Conservation (phyloP, 768 basidiomycete species). For the Suillus sp. region DNA sequence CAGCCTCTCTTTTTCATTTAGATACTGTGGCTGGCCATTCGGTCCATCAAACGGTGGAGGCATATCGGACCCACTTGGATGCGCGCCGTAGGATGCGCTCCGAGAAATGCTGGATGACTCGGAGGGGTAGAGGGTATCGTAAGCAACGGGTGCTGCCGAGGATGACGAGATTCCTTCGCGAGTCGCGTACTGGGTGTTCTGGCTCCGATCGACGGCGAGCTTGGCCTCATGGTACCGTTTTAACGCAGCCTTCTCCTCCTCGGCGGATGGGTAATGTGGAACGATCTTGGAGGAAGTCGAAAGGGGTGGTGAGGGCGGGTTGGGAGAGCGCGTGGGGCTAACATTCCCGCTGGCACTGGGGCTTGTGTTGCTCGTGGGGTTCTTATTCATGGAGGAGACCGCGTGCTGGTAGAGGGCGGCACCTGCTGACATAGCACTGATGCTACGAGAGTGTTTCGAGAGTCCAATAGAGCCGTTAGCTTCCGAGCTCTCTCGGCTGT, state of each 20-base stretch:
- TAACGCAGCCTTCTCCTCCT: constrained; percentile 75
- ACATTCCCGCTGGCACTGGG: constrained; percentile 26
- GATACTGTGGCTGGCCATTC: constrained; percentile 39
- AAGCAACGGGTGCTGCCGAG: constrained; percentile 53
- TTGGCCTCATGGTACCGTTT: constrained; percentile 71
- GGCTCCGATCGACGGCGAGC: constrained; percentile 65
- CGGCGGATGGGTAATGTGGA: constrained; percentile 62
- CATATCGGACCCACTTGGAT: constrained; percentile 34
- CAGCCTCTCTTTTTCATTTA: constrained; percentile 70
- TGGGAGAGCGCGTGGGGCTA: constrained; percentile 35
- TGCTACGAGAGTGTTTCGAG: constrained; percentile 19
- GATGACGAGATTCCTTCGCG: constrained; percentile 26
- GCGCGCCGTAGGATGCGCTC: constrained; percentile 23
- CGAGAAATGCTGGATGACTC: constrained; percentile 28
- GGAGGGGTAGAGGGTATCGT: constrained; percentile 60
- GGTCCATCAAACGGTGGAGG: constrained; percentile 59
- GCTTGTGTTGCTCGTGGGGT: constrained; percentile 18
- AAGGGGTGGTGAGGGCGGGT: constrained; percentile 32
- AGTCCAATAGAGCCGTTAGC: constrained; percentile 22
- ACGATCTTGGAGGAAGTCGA: constrained; percentile 27
- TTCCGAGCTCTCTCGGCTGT: constrained; percentile 33
- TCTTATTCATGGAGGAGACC: constrained; percentile 40
- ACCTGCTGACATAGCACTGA: constrained; percentile 39
- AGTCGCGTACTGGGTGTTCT: constrained; percentile 37
- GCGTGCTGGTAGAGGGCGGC: constrained; percentile 48